phyloP scores from a whole-genome alignment of 306 rosid species.

The Vigna radiata region DNA sequence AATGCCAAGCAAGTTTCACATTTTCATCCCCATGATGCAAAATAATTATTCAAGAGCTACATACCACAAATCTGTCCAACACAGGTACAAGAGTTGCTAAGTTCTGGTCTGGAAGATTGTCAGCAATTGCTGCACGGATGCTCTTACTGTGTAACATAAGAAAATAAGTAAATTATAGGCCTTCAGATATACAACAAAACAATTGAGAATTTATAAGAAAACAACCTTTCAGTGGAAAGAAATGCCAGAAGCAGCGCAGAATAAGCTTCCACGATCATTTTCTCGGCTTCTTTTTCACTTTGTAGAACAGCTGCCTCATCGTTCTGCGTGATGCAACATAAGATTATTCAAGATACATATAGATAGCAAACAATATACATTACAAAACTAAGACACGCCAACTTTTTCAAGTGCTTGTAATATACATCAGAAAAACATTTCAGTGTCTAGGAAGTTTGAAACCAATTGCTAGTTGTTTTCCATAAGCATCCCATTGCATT shows the following conservation, averaged over 20 bases:
- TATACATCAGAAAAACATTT: conserved; percentile 17
- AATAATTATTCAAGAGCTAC: conserved; percentile 26
- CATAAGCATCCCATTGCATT: conserved; percentile 23
- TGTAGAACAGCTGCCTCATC: conserved; percentile 84
- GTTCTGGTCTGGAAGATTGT: conserved; percentile 64
- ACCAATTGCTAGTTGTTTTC: conserved; percentile 16
- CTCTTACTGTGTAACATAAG: conserved; percentile 52
- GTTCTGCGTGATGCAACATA: conserved; percentile 60
- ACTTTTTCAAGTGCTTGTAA: not conserved
- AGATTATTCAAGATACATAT: conserved; percentile 37
- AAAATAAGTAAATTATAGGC: not conserved
- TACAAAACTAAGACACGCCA: conserved; percentile 10
- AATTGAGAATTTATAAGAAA: conserved; percentile 9
- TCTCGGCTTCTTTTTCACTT: conserved; percentile 95
- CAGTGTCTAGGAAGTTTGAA: conserved; percentile 3
- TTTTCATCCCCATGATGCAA: too few relatives aligned
- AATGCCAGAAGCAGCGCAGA: conserved; percentile 65
- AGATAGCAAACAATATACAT: not conserved
- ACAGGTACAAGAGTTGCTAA: conserved; percentile 88
- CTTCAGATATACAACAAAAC: conserved; percentile 21
- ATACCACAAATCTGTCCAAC: conserved; percentile 97
- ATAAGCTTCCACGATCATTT: conserved; percentile 63
- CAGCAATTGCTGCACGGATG: conserved; percentile 55
- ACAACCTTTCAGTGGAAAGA: conserved; percentile 62
- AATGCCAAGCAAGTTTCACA: too few relatives aligned